phyloP scores from a whole-genome alignment of 164 flowering plant genomes.

The Vitis cinerea region DNA sequence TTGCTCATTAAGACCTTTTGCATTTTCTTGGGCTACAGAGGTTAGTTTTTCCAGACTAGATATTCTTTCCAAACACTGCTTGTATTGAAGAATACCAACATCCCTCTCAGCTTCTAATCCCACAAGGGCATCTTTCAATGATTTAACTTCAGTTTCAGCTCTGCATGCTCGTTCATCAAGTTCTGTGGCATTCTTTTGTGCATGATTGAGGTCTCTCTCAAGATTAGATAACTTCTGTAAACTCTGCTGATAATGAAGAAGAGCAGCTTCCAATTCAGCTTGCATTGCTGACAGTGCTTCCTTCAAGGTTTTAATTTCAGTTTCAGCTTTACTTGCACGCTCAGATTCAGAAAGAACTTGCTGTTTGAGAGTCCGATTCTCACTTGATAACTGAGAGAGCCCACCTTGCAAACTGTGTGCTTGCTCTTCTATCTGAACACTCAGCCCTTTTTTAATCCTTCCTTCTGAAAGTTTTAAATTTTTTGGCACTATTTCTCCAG shows the following conservation, averaged over 20 bases:
- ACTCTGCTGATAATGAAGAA: conserved; percentile 48
- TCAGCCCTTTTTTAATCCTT: conserved; percentile 21
- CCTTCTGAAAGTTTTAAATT: conserved; percentile 27
- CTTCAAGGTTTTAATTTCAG: conserved; percentile 45
- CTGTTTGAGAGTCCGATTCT: conserved; percentile 27
- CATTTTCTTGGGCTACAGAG: conserved; percentile 32
- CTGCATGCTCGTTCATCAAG: conserved; percentile 51
- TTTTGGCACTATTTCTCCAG: conserved; percentile 21
- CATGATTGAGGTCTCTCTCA: conserved; percentile 45
- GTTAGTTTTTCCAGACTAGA: conserved; percentile 39
- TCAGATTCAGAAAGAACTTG: conserved; percentile 31
- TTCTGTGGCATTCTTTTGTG: conserved; percentile 37
- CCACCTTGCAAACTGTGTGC: conserved; percentile 21
- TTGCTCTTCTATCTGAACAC: conserved; percentile 21
- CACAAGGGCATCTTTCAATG: conserved; percentile 47
- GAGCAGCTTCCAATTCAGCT: conserved; percentile 55
- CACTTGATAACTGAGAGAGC: conserved; percentile 30
- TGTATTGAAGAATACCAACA: conserved; percentile 39
- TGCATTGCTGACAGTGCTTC: conserved; percentile 42
- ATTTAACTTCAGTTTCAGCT: conserved; percentile 57
- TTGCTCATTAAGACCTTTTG: conserved; percentile 32
- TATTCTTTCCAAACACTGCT: conserved; percentile 41
- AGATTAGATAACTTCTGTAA: conserved; percentile 50
- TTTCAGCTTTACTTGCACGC: conserved; percentile 34
- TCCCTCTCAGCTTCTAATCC: conserved; percentile 57